Conservation (phyloP, 495 filamentous ascomycete species). For the Gamarada debralockiae region DNA sequence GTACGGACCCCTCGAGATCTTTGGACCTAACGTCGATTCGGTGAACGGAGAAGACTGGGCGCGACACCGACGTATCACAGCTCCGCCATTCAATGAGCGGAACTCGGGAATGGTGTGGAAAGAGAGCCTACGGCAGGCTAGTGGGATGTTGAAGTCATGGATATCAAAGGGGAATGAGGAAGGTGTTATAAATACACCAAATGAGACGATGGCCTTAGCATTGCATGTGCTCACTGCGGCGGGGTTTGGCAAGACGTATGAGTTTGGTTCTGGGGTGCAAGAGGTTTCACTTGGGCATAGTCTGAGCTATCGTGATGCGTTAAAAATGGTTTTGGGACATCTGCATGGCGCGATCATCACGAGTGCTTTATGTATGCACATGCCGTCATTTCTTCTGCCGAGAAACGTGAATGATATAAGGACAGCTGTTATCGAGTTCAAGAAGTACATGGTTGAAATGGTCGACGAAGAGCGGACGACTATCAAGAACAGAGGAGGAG, state of each 20-base stretch:
- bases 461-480: slow-evolving; percentile 7
- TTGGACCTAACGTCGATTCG: slow-evolving; percentile 33
- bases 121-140: slow-evolving; percentile 34
- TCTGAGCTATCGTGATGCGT: too few relatives aligned
- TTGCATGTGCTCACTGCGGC: too few relatives aligned
- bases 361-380: slow-evolving; percentile 17
- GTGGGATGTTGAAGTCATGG: slow-evolving; percentile 36
- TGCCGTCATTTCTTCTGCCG: slow-evolving; percentile 25
- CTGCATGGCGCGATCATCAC: slow-evolving; percentile 31
- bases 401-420: slow-evolving; percentile 24
- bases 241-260: slow-evolving; percentile 6
- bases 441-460: slow-evolving; percentile 26
- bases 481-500: slow-evolving; percentile 2
- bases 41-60: slow-evolving; percentile 35
- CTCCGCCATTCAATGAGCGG: slow-evolving; percentile 39
- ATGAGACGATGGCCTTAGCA: too few relatives aligned
- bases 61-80: slow-evolving; percentile 34
- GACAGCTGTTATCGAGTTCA: slow-evolving; percentile 29
- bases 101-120: slow-evolving; percentile 38
- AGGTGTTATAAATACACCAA: too few relatives aligned
- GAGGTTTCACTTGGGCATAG: background rate
- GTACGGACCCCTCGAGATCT: slow-evolving; percentile 26
- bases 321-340: too few relatives aligned
- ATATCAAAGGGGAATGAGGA: background rate
- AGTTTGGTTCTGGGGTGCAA: background rate